Conservation (phyloP, 1,284 basidiomycete species). For the Sporisorium exsertum region DNA sequence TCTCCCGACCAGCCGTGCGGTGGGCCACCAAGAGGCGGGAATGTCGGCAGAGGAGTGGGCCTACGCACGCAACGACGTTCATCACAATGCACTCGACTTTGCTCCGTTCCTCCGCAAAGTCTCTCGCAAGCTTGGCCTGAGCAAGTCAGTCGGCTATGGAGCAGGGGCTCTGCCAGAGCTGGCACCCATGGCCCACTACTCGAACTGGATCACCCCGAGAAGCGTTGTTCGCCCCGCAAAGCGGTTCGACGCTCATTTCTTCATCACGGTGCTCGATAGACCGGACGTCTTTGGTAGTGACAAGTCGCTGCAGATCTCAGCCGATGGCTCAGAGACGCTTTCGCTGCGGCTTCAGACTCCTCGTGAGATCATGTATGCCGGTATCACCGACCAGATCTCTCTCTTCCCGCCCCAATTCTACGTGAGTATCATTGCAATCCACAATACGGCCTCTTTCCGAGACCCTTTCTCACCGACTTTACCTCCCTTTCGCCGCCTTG, state of each 20-base stretch:
- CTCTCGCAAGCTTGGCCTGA: conserved; percentile 26
- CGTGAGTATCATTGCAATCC: background rate
- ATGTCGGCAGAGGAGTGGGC: conserved; percentile 56
- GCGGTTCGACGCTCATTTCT: conserved; percentile 65
- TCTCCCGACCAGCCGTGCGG: conserved; percentile 51
- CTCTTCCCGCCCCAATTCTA: conserved; percentile 65
- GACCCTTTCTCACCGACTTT: too few relatives aligned
- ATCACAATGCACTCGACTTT: conserved; percentile 60
- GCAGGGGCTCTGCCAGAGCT: conserved; percentile 27
- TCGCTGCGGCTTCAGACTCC: conserved; percentile 52
- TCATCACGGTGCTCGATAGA: conserved; percentile 57
- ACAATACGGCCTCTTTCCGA: too few relatives aligned
- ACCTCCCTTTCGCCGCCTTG: too few relatives aligned
- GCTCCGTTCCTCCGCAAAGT: conserved; percentile 51
- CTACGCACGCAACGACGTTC: conserved; percentile 53
- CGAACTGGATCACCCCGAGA: conserved; percentile 64
- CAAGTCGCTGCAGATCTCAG: conserved; percentile 44
- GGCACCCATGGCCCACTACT: conserved; percentile 55
- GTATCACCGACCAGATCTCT: conserved; percentile 53
- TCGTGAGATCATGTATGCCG: conserved; percentile 47
- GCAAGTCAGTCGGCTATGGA: conserved; percentile 6
- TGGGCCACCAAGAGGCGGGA: conserved; percentile 57
- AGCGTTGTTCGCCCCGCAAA: conserved; percentile 60
- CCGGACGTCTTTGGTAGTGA: conserved; percentile 46
- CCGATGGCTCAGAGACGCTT: conserved; percentile 59